Conservation (phyloP, 495 filamentous ascomycete species). For the Aspergillus olivimuriae region DNA sequence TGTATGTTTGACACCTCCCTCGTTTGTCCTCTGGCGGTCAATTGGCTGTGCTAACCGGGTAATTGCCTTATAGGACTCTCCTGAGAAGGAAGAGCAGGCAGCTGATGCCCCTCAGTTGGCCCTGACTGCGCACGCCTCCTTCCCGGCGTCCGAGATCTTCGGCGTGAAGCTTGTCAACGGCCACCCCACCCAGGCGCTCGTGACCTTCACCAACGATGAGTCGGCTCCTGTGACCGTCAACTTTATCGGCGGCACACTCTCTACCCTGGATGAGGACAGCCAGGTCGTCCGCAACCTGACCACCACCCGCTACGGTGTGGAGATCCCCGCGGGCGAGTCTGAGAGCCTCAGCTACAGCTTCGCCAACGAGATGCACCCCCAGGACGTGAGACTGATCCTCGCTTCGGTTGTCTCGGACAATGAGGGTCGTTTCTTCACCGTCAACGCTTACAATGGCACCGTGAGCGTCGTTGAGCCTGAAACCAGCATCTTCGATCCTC, state of each 20-base stretch:
- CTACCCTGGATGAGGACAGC: conserved; percentile 50
- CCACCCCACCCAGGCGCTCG: conserved; percentile 71
- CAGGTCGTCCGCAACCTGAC: conserved; percentile 79
- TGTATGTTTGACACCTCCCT: conserved; percentile 41
- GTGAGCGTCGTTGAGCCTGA: conserved; percentile 89
- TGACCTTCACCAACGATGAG: conserved; percentile 82
- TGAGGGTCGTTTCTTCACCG: conserved; percentile 62
- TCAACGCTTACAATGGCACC: conserved; percentile 79
- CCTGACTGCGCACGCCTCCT: conserved; percentile 68
- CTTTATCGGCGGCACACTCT: conserved; percentile 73
- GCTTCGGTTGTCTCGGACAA: conserved; percentile 63
- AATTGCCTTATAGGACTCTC: conserved; percentile 26
- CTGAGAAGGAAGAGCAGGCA: conserved; percentile 43
- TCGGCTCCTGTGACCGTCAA: conserved; percentile 64
- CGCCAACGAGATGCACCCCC: conserved; percentile 85
- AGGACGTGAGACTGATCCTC: conserved; percentile 76
- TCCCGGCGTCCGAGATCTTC: conserved; percentile 86
- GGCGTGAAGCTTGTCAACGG: conserved; percentile 95
- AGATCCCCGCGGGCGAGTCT: conserved; percentile 72
- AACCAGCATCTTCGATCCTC: conserved; percentile 89
- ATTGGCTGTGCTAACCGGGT: no score
- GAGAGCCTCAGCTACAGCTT: conserved; percentile 76
- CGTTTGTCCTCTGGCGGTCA: no score
- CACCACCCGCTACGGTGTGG: conserved; percentile 60
- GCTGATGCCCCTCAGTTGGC: conserved; percentile 54